A percentile compares a stretch with the other conserved stretches of the same genome.
Evolutionary conservation across 306 rosid species (phyloP).

Genomic region (Chamaecrista fasciculata): DNA sequence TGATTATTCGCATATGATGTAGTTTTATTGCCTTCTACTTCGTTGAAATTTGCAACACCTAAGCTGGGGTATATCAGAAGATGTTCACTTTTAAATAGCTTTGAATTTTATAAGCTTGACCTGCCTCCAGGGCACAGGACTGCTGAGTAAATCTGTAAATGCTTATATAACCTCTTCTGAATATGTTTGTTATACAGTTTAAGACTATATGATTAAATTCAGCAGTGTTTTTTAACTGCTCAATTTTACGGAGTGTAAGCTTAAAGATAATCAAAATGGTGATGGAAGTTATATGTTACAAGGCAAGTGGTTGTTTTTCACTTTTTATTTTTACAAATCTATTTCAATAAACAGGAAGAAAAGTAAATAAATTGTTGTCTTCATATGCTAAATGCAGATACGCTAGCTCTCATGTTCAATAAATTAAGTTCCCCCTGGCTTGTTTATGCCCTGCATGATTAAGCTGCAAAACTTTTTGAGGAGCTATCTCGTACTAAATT

Average conservation of each 20-base stretch:
- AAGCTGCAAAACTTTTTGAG: constrained; percentile 15
- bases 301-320: background rate
- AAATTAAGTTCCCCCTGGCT: background rate
- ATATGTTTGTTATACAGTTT: background rate
- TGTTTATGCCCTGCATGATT: constrained; percentile 1
- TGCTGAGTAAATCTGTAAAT: too few relatives aligned
- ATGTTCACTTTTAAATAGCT: background rate
- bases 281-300: background rate
- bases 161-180: background rate
- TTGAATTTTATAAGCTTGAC: too few relatives aligned
- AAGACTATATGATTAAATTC: background rate
- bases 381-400: background rate
- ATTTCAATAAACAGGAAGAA: background rate
- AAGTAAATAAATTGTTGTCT: background rate
- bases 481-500: background rate
- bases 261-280: background rate
- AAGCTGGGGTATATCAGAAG: background rate
- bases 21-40: background rate
- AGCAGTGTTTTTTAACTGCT: background rate
- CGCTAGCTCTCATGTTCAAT: background rate
- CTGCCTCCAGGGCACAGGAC: too few relatives aligned
- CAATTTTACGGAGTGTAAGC: background rate
- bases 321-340: background rate
- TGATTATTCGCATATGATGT: background rate
- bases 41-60: constrained; percentile 1